Evolutionary conservation across 78 protist genomes (phyloP), one percentile per base, ranked within the genome.

Genomic region (Diacronema lutheri): DNA sequence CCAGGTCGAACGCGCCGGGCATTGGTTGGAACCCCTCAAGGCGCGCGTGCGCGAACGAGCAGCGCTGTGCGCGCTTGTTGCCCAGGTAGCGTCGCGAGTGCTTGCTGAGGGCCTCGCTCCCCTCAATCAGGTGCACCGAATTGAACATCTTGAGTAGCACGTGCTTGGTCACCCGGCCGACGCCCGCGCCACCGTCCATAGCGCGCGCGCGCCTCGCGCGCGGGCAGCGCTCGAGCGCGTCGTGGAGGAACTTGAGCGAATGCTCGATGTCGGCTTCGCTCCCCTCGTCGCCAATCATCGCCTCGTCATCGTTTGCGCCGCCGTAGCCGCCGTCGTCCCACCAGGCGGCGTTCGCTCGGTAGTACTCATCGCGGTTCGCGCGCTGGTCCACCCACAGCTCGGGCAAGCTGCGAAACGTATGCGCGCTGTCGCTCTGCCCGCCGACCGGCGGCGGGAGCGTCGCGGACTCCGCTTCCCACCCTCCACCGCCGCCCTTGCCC

Each of bases 241-340:
- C 41, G n/a, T 33, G n/a, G 33, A 68, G 21, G 6, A 68, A 23
- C 46, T 5, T 6, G 12, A 16, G 12, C 41, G 76, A 68, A 33
- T 38, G 46, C 76, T 19, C 76, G n/a, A 68, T 5, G n/a, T 68
- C 76, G 0, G 20, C n/a, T 4, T 4, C 76, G 31, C 50, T 38
- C 26, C 50, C 31, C 0, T 4, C 25, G 31, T 68, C 76, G 31
- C 76, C 76, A 21, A 68, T 68, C 76, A 68, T 68, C 35, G 76
- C 55, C 76, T 33, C 76, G 40, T 68, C 76, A 10, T 68, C 76
- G 4, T 26, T 38, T 5, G n/a, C 26, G 33, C 76, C 76, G 2
- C 50, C 76, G 46, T 68, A 68, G 31, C 76, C 76, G 55, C 12
- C 41, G 21, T 33, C 76, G 50, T 68, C 76, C 76, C 76, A 68